These are phyloP conservation scores for Theileria annulata DNA, from an alignment of 169 alveolate genomes.

Conservation along the genomic window DNA sequence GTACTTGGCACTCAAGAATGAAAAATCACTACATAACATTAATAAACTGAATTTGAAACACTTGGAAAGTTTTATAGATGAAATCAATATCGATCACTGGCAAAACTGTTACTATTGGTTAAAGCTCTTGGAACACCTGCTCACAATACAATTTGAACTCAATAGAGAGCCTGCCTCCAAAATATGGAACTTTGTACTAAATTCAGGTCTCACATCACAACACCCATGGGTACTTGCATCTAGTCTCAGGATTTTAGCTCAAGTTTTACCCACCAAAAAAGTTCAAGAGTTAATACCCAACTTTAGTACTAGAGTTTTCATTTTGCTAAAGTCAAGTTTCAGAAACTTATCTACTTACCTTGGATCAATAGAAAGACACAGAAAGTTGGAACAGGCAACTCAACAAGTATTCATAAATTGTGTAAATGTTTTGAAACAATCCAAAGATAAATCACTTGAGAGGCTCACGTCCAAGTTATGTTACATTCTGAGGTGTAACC, in stretches of 20 bases:
- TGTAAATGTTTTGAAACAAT: not conserved
- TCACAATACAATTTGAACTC: not conserved
- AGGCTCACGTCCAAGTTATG: slow-evolving; percentile 33
- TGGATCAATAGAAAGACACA: slow-evolving; percentile 46
- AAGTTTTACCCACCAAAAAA: slow-evolving; percentile 6
- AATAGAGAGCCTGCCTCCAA: not conserved
- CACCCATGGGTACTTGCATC: slow-evolving; percentile 67
- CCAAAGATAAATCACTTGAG: slow-evolving; percentile 15
- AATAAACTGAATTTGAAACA: slow-evolving; percentile 26
- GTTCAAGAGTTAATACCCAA: not conserved
- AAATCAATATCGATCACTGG: slow-evolving; percentile 34
- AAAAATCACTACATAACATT: slow-evolving; percentile 27
- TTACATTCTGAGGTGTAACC: slow-evolving; percentile 32
- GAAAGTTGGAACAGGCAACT: slow-evolving; percentile 42
- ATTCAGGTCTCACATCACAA: slow-evolving; percentile 16
- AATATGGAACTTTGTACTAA: slow-evolving; percentile 28
- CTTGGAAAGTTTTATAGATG: not conserved
- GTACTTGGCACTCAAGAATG: slow-evolving; percentile 39
- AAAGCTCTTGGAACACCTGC: slow-evolving; percentile 30
- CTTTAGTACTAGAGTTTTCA: not conserved
- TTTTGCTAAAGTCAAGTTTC: slow-evolving; percentile 24
- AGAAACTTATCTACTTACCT: slow-evolving; percentile 34
- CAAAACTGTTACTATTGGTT: slow-evolving; percentile 54
- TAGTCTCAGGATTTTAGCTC: slow-evolving; percentile 36
- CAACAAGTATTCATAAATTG: slow-evolving; percentile 8